Evolutionary conservation across 768 basidiomycete genomes (phyloP).

Genomic region (Termitomyces sp.): DNA sequence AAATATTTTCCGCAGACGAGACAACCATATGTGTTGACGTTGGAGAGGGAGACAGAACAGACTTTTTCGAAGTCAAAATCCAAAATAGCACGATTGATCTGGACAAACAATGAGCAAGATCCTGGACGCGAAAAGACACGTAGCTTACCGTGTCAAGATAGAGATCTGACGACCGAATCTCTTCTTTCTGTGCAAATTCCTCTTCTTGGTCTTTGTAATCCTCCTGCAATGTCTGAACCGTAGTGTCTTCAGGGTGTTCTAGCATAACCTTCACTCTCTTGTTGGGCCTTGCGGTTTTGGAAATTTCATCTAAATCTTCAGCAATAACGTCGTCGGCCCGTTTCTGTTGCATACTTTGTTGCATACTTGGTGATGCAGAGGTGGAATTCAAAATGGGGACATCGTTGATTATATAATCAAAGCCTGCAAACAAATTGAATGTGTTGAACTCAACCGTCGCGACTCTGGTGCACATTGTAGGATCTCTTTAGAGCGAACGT

Average conservation of each 20-base stretch:
- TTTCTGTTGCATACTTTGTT: constrained; percentile 3
- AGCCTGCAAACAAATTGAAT: background rate
- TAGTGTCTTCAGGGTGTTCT: background rate
- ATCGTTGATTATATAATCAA: constrained; percentile 5
- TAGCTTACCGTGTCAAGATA: constrained; percentile 87
- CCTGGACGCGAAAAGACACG: constrained; percentile 6
- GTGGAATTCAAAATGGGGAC: background rate
- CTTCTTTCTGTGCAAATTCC: constrained; percentile 19
- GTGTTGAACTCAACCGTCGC: background rate
- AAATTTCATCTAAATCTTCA: constrained; percentile 3
- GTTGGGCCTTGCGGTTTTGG: constrained; percentile 26
- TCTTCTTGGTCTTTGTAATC: constrained; percentile 32
- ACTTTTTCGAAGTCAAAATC: constrained; percentile 99
- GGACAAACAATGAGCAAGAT: constrained; percentile 7
- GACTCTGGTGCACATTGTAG: background rate
- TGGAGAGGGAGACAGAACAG: constrained; percentile 93
- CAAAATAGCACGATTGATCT: constrained; percentile 88
- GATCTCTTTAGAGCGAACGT: background rate
- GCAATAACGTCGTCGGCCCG: constrained; percentile 4
- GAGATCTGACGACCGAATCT: constrained; percentile 67
- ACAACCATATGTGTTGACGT: constrained; percentile 97
- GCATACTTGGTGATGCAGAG: too few species aligned
- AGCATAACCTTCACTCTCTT: constrained; percentile 25
- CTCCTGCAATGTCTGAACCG: constrained; percentile 7
- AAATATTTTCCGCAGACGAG: constrained; percentile 99